Evolutionary conservation across 306 rosid species (phyloP), one percentile per base, ranked within the genome.

Genomic region (Dryas octopetala): DNA sequence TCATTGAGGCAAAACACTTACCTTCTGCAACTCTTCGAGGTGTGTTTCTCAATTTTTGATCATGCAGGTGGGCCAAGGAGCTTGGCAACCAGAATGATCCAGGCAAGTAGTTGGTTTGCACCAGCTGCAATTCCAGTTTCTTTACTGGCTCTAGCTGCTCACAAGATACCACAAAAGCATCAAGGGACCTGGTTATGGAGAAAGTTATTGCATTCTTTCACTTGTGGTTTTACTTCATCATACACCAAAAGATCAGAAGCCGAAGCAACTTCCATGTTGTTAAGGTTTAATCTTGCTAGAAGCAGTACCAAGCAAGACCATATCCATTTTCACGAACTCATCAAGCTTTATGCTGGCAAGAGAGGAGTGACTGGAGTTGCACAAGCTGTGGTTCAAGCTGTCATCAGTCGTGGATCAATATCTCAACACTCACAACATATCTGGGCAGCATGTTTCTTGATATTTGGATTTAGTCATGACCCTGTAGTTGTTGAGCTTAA

Each of bases 41-140:
- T 90, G 46, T 93, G 98, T 81, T 90, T 93, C 85, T 90, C 98
- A 23, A 93, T 93, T 74, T 93, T 93, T 54, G 96, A 90, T 82
- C 98, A 90, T 58, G 96, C 98, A 0, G 95, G 90, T 66, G 91
- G 98, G 11, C 98, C 96, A 6, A 83, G 89, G 73, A 90, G 92
- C 93, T 85, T 93, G 85, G 88, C 98, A 23, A 88, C 95, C 77
- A 86, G 91, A 83, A 93, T 93, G 95, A 88, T 89, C 60, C 89
- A 87, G 54, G 90, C 86, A 74, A 86, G 98, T 74, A 92, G 93
- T 65, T 93, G 98, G 98, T 90, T 93, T 63, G 98, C 93, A 57
- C 95, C 98, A 0, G 73, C 87, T 38, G 76, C 95, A 10, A 85
- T 93, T 75, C 98, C 96, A 47, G 76, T 82, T 79, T 82, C 88